Percentiles rank a stretch among this genome's conserved stretches.
Evolutionary conservation across 2,329 filamentous ascomycete genomes (phyloP).

Genomic region (Curvularia sp.): DNA sequence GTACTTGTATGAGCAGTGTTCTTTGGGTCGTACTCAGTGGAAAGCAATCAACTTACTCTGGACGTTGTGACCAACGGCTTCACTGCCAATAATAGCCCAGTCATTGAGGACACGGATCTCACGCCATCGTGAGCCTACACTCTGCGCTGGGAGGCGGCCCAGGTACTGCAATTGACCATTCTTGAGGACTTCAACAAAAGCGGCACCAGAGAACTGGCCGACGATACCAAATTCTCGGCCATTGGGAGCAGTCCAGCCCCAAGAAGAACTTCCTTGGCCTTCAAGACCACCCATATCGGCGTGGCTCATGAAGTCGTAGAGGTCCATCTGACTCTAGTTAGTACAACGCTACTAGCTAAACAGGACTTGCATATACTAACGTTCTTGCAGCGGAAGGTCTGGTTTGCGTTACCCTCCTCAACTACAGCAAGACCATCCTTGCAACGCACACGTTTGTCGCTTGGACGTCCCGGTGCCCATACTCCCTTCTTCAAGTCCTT

Average conservation of each 20-base stretch:
- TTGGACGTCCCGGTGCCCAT: not conserved
- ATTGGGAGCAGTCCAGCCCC: conserved; percentile 61
- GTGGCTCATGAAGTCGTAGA: conserved; percentile 64
- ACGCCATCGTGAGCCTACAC: conserved; percentile 57
- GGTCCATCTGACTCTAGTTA: conserved; percentile 54
- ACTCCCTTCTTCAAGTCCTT: conserved; percentile 28
- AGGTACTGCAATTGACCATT: conserved; percentile 61
- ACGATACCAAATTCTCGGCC: conserved; percentile 63
- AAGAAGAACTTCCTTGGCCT: conserved; percentile 54
- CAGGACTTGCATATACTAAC: not conserved
- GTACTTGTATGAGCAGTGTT: conserved; percentile 30
- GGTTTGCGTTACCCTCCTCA: conserved; percentile 32
- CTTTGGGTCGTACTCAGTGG: conserved; percentile 44
- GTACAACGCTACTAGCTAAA: conserved; percentile 7
- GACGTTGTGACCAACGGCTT: conserved; percentile 60
- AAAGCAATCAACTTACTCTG: conserved; percentile 47
- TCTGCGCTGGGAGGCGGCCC: conserved; percentile 58
- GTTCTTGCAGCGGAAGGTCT: conserved; percentile 38
- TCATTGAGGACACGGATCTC: conserved; percentile 58
- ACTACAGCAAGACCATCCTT: conserved; percentile 34
- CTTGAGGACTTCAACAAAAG: conserved; percentile 59
- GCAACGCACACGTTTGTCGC: conserved; percentile 26
- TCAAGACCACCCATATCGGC: conserved; percentile 58
- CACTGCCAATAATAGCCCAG: conserved; percentile 53
- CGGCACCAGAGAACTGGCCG: conserved; percentile 61